Evolutionary conservation across 192 early-diverging fungal species (phyloP).

Genomic region (Chytriomyces confervae): DNA sequence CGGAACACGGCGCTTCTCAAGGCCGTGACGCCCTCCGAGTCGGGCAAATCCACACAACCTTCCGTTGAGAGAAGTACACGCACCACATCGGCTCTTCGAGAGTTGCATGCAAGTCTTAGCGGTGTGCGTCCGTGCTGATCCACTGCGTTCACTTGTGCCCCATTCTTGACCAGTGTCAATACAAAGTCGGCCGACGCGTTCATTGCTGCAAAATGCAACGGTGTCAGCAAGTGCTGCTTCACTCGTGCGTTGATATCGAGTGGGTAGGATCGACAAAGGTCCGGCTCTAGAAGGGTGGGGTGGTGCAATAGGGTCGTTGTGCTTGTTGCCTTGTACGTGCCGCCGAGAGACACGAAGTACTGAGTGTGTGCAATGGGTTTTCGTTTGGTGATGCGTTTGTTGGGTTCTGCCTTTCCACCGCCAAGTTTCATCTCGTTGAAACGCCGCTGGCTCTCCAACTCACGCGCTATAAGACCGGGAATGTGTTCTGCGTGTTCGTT

Average conservation of each 20-base stretch:
- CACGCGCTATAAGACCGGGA: background rate
- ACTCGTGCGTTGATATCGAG: conserved; percentile 33
- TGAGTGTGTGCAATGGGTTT: background rate
- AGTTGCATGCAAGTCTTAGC: conserved; percentile 29
- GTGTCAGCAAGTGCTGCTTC: conserved; percentile 27
- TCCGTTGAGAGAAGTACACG: conserved; percentile 6
- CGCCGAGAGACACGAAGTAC: background rate
- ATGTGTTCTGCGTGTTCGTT: conserved; percentile 28
- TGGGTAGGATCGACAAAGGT: background rate
- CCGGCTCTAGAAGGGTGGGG: background rate
- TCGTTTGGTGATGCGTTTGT: no score
- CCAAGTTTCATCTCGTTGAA: background rate
- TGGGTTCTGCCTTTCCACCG: background rate
- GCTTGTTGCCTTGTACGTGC: background rate
- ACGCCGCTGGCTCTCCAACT: background rate
- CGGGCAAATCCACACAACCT: conserved; percentile 25
- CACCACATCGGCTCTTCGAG: conserved; percentile 23
- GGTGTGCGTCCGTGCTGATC: conserved; percentile 34
- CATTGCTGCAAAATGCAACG: conserved; percentile 41
- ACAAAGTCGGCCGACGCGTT: conserved; percentile 32
- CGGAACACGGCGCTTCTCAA: conserved; percentile 27
- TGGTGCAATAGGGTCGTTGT: background rate
- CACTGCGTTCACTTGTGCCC: conserved; percentile 29
- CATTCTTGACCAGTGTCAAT: conserved; percentile 9
- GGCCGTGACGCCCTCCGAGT: conserved; percentile 29